phyloP scores from a whole-genome alignment of 2,329 filamentous ascomycete species.

The Zymoseptoria crescenta region DNA sequence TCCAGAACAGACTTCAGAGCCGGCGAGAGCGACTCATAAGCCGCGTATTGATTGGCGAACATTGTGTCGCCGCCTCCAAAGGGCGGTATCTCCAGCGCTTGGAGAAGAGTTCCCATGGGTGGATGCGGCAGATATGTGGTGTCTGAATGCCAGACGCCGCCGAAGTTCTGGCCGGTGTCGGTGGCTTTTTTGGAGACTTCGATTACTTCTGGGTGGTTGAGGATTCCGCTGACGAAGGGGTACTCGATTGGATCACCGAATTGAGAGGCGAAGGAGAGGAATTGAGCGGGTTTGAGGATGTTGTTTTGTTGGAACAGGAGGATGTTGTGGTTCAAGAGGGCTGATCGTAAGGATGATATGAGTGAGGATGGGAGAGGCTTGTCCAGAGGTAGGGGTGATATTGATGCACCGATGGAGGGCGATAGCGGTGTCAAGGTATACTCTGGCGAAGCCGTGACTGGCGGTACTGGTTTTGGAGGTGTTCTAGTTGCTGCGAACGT shows the following conservation, averaged over 20 bases:
- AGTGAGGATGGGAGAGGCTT: neutral
- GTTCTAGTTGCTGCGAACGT: neutral
- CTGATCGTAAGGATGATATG: constrained; percentile 47
- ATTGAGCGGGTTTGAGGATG: constrained; percentile 55
- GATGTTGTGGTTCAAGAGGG: constrained; percentile 67
- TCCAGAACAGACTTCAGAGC: constrained; percentile 73
- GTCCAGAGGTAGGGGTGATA: neutral
- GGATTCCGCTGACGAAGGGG: constrained; percentile 20
- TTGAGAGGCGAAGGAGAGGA: constrained; percentile 61
- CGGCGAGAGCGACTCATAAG: constrained; percentile 73
- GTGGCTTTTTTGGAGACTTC: constrained; percentile 18
- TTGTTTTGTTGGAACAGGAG: constrained; percentile 70
- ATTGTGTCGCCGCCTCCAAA: constrained; percentile 67
- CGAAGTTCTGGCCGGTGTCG: constrained; percentile 18
- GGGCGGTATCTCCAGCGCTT: constrained; percentile 16
- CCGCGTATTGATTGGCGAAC: constrained; percentile 69
- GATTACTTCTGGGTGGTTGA: constrained; percentile 18
- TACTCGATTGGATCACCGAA: constrained; percentile 61
- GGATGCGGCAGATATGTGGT: constrained; percentile 18
- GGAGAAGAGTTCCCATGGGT: constrained; percentile 18
- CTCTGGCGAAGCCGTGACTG: neutral
- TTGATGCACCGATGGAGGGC: neutral
- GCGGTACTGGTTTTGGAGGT: neutral
- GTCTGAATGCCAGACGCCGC: constrained; percentile 22
- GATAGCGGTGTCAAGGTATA: neutral